Base-by-base conservation (phyloP, 495 filamentous ascomycete genomes). In the Chaetomium cochliodes region DNA sequence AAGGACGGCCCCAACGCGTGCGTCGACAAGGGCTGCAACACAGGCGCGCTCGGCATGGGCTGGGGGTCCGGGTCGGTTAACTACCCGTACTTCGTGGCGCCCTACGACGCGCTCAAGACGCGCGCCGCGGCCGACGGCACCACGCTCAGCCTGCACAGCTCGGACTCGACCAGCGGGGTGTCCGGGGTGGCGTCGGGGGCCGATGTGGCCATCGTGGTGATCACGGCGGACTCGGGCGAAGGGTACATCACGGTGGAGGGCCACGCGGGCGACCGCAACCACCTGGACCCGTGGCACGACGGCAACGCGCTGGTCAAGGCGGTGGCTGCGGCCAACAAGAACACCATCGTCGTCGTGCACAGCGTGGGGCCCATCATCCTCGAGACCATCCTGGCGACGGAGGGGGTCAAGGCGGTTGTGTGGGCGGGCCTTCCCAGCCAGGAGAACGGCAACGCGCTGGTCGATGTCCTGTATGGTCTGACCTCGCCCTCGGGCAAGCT, bases 401-500 rank as follows among this genome's bases (percentile, higher is more conserved):
- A 89, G 0, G 84, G 82, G 44, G 86, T 98, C 33, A 88, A 92
- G 64, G 93, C 88, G 0, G 85, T 98, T 23, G 74, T 98, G 16
- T 87, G 96, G 77, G 94, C 91, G 5, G 90, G 96, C 66, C 85
- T 98, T 3, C 93, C 94, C 0, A 91, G 93, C 3, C 88, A 97
- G 74, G 93, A 98, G 77, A 92, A 87, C 66, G 94, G 94, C 11
- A 92, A 93, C 64, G 89, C 93, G 3, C 77, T 98, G 12, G 84
- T 86, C 0, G 92, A 97, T 71, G 81, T 98, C 8, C 80, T 98
- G 0, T 93, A 94, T 62, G 94, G 94, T n/a, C 84, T 85, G 8
- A 79, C 87, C 5, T 88, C 90, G 67, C 93, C 92, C 12, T 92
- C 87, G 41, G 94, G 94, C 16, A 90, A 90, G 54, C 81, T 97